These are phyloP conservation scores for Hemileccinum impolitum DNA, from an alignment of 768 basidiomycete species.

Conservation along the genomic window DNA sequence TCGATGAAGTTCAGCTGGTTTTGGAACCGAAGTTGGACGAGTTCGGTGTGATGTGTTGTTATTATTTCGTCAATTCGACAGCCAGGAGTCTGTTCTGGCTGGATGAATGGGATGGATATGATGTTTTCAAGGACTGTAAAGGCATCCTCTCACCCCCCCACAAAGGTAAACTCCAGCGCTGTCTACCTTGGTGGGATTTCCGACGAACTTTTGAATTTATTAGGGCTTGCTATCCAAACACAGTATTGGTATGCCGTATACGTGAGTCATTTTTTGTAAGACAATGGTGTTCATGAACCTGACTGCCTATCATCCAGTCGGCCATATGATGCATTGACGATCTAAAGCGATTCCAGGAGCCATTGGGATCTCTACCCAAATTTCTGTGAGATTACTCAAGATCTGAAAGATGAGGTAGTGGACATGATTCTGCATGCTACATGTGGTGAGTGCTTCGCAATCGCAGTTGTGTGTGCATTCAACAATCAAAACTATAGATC, in stretches of 20 bases:
- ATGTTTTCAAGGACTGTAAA: slow-evolving; percentile 28
- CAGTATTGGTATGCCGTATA: slow-evolving; percentile 35
- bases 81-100: slow-evolving; percentile 53
- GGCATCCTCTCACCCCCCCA: slow-evolving; percentile 15
- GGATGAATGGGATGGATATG: slow-evolving; percentile 36
- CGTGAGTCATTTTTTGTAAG: slow-evolving; percentile 3
- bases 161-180: slow-evolving; percentile 16
- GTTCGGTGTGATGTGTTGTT: slow-evolving; percentile 28
- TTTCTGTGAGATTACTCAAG: slow-evolving; percentile 23
- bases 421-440: slow-evolving; percentile 26
- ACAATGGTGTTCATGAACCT: neutral
- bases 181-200: neutral
- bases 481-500: slow-evolving; percentile 13
- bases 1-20: slow-evolving; percentile 39
- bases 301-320: slow-evolving; percentile 1
- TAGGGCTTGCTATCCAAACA: slow-evolving; percentile 33
- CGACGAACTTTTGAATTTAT: neutral
- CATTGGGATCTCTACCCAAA: slow-evolving; percentile 35
- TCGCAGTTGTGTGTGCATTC: neutral
- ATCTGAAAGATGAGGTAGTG: slow-evolving; percentile 24
- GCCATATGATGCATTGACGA: neutral
- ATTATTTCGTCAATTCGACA: slow-evolving; percentile 52
- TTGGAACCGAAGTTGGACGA: slow-evolving; percentile 37
- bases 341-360: slow-evolving; percentile 21
- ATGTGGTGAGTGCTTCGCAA: slow-evolving; percentile 17